phyloP scores from a whole-genome alignment of 352 stramenopile species.

The Phytophthora fragariaefolia region DNA sequence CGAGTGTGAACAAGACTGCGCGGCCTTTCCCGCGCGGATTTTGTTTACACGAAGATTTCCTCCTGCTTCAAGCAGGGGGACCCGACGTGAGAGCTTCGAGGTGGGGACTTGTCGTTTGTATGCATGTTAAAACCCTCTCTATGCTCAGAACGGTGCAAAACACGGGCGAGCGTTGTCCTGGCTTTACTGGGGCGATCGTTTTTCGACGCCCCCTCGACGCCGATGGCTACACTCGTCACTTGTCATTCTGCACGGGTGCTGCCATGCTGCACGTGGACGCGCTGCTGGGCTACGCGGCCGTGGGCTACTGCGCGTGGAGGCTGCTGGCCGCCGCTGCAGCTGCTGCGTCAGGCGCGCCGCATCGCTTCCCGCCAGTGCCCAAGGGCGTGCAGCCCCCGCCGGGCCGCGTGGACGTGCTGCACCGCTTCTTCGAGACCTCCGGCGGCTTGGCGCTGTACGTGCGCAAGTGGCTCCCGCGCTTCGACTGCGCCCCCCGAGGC shows the following conservation, averaged over 20 bases:
- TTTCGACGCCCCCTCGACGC: background rate
- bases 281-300: background rate
- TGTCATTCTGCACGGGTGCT: background rate
- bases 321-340: conserved; percentile 3
- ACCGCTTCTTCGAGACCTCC: conserved; percentile 42
- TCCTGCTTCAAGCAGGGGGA: background rate
- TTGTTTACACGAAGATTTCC: conserved; percentile 36
- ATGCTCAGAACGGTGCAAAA: too few relatives aligned
- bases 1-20: conserved; percentile 22
- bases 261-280: conserved; percentile 16
- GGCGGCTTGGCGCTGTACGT: conserved; percentile 53
- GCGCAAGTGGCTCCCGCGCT: conserved; percentile 50
- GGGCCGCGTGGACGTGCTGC: conserved; percentile 28
- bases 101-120: background rate
- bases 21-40: too few relatives aligned
- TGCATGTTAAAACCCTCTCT: too few relatives aligned
- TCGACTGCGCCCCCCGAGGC: conserved; percentile 28
- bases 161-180: too few relatives aligned
- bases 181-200: too few relatives aligned
- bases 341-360: conserved; percentile 12
- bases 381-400: conserved; percentile 3
- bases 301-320: conserved; percentile 22
- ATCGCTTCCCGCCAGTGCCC: conserved; percentile 28
- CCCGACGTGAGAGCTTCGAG: conserved; percentile 2
- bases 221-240: conserved; percentile 22